Conservation (phyloP, 495 filamentous ascomycete species). For the Xylaria castorea region DNA sequence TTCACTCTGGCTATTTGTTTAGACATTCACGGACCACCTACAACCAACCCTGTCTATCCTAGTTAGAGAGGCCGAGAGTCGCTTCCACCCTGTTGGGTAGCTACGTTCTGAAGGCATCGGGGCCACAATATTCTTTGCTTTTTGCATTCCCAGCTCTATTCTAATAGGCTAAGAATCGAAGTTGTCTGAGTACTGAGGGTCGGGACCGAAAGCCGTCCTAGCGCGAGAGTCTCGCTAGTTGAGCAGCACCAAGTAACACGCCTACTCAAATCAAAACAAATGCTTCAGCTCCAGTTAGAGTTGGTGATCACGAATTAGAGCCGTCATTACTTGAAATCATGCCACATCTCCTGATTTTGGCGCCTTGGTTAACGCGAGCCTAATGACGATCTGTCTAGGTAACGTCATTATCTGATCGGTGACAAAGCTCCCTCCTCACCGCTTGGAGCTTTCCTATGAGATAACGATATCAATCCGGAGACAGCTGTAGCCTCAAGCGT, state of each 20-base stretch:
- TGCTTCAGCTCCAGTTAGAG: background rate
- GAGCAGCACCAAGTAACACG: background rate
- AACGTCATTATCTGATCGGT: background rate
- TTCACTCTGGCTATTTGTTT: background rate
- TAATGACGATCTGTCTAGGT: background rate
- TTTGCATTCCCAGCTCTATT: background rate
- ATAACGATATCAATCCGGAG: background rate
- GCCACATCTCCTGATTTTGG: background rate
- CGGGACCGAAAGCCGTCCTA: background rate
- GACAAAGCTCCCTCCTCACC: background rate
- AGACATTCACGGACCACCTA: background rate
- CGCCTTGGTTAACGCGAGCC: background rate
- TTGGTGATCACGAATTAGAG: background rate
- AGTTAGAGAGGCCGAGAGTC: background rate
- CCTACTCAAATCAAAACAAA: background rate
- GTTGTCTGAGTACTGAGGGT: background rate
- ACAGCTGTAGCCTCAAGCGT: background rate
- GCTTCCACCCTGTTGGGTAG: background rate
- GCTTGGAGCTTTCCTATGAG: background rate
- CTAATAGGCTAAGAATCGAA: background rate
- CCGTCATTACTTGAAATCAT: background rate
- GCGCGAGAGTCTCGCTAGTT: background rate
- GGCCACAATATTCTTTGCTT: background rate
- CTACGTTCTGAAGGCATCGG: background rate
- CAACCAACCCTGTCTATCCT: background rate